Percentiles rank a stretch among this genome's conserved stretches.
These are phyloP conservation scores for Sinapis alba DNA, from an alignment of 441 rosid species.

Conservation along the genomic window DNA sequence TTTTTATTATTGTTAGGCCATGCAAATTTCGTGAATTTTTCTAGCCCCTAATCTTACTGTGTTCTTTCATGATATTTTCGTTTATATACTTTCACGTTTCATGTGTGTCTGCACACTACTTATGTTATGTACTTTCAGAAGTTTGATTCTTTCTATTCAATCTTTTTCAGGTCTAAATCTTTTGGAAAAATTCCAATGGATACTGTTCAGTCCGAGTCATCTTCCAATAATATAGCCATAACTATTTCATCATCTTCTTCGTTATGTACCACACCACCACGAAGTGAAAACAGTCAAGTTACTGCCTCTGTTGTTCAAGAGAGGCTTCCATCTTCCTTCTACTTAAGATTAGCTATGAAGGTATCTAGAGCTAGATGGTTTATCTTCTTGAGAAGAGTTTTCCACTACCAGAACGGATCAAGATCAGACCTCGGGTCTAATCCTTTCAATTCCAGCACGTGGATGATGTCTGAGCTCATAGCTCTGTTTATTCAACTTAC, in stretches of 20 bases:
- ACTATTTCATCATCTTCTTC: constrained; percentile 47
- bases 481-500: constrained; percentile 70
- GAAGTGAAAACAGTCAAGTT: constrained; percentile 35
- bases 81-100: constrained; percentile 19
- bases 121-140: background rate
- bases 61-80: constrained; percentile 36
- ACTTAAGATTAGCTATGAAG: constrained; percentile 71
- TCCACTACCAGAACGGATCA: constrained; percentile 94
- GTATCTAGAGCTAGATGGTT: constrained; percentile 95
- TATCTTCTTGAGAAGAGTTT: constrained; percentile 84
- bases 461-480: constrained; percentile 86
- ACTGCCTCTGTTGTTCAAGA: constrained; percentile 33
- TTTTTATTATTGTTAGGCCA: constrained; percentile 24
- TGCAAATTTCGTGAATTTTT: constrained; percentile 37
- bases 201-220: constrained; percentile 52
- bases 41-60: background rate
- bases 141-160: background rate
- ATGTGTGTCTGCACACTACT: constrained; percentile 15
- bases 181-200: constrained; percentile 43
- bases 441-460: constrained; percentile 83
- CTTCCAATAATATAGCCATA: constrained; percentile 45
- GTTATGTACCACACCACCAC: constrained; percentile 48
- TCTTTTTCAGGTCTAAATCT: constrained; percentile 14
- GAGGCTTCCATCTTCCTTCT: constrained; percentile 60
- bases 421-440: constrained; percentile 88